These are phyloP conservation scores for Forsythia viridissima DNA, from an alignment of 257 asterid species.

Conservation along the genomic window DNA sequence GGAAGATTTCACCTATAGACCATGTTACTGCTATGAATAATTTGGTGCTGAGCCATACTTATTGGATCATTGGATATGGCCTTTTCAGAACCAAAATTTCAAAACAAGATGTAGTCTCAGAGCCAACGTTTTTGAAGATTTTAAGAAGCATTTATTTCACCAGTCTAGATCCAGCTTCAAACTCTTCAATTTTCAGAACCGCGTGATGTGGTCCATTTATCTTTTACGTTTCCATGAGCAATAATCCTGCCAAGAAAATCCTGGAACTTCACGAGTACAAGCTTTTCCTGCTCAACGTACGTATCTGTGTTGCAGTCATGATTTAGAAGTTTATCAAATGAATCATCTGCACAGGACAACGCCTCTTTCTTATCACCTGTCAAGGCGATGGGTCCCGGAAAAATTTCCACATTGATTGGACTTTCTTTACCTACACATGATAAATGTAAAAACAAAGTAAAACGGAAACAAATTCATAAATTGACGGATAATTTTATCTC, in stretches of 20 bases:
- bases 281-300: slow-evolving; percentile 81
- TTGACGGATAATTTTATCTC: too few species aligned
- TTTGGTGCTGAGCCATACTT: background rate
- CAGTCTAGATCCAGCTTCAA: background rate
- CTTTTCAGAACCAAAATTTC: background rate
- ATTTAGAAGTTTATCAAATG: too few species aligned
- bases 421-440: slow-evolving; percentile 34
- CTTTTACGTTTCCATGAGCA: slow-evolving; percentile 81
- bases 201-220: background rate
- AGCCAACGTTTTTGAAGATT: background rate
- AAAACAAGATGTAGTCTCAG: background rate
- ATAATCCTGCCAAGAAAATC: slow-evolving; percentile 87
- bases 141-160: background rate
- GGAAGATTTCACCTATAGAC: too few species aligned
- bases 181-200: too few species aligned
- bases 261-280: slow-evolving; percentile 74
- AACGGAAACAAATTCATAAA: too few species aligned
- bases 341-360: too few species aligned
- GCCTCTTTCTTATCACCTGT: background rate
- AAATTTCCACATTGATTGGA: slow-evolving; percentile 48
- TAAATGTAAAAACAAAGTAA: too few species aligned
- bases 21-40: background rate
- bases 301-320: slow-evolving; percentile 30
- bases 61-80: background rate
- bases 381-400: background rate